Base-by-base conservation (phyloP, 2,329 filamentous ascomycete species). In the Botryotinia globosa region DNA sequence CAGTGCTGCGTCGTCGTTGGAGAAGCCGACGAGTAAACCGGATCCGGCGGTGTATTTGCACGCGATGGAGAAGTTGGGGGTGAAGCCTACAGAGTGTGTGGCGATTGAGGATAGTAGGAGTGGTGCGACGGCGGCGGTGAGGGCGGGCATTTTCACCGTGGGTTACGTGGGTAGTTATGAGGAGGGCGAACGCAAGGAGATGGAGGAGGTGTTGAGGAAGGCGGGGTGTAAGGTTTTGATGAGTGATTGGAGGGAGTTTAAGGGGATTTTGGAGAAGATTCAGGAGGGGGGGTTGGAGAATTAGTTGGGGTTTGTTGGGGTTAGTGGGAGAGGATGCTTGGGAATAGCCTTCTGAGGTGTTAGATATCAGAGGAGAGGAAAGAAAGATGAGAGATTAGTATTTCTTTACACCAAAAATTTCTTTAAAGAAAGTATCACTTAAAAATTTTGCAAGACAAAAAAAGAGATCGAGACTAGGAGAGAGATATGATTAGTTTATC, bases 91-190 rank as follows among this genome's bases (percentile, higher is more conserved):
- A 64, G 91, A 97, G 85, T 90, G 88, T 76, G 86, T 97, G 45
- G 92, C 94, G 37, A 88, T 97, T 73, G 94, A 97, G 86, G 94
- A 97, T 85, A 93, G 90, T 86, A 93, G 92, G 87, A 94, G 91
- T 77, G 94, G 94, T 74, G 92, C 92, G 61, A 88, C 92, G 73
- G 93, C 92, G 76, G 91, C 90, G 73, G 89, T 90, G 79, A 87
- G 92, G 74, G 94, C 94, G 29, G 89, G 89, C 67, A 96, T 97
- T 80, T 91, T 89, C 75, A 90, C 92, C 75, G 90, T 97, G 78
- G 94, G 91, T 72, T 97, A 97, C 82, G 92, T 96, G 44, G 94
- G 94, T 54, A 91, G 91, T 73, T 96, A 95, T 82, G 78, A 80
- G 67, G 69, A 69, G 71, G 83, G 92, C 71, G 94, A 94, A 82